Evolutionary conservation across 1,284 basidiomycete species (phyloP).

Genomic region (Sanguinoderma infundibulare): DNA sequence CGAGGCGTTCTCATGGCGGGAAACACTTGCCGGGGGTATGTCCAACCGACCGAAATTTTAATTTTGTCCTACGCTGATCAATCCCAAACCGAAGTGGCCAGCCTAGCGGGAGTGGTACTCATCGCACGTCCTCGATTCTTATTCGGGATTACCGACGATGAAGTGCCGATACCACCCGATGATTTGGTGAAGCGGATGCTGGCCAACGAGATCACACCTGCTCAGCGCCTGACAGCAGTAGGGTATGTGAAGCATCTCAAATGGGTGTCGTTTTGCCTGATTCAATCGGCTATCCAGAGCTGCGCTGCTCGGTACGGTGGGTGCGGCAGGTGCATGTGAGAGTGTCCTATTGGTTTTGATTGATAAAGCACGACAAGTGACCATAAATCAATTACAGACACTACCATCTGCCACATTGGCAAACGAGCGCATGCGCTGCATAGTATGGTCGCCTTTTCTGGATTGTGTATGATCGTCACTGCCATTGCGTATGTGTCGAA

Average conservation of each 20-base stretch:
- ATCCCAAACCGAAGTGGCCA: slow-evolving; percentile 36
- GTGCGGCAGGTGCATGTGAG: slow-evolving; percentile 63
- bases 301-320: slow-evolving; percentile 61
- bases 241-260: slow-evolving; percentile 29
- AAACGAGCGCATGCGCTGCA: slow-evolving; percentile 77
- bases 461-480: slow-evolving; percentile 62
- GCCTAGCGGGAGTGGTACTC: slow-evolving; percentile 55
- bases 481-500: slow-evolving; percentile 46
- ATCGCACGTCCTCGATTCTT: slow-evolving; percentile 47
- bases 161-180: background rate
- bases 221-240: slow-evolving; percentile 43
- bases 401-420: slow-evolving; percentile 72
- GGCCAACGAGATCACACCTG: slow-evolving; percentile 31
- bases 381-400: slow-evolving; percentile 45
- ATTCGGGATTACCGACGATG: slow-evolving; percentile 32
- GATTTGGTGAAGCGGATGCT: background rate
- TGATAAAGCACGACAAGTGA: background rate
- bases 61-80: background rate
- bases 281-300: slow-evolving; percentile 39
- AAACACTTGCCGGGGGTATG: slow-evolving; percentile 69
- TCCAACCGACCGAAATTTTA: background rate
- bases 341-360: slow-evolving; percentile 25
- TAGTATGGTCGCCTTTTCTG: slow-evolving; percentile 70
- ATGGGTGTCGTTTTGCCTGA: background rate
- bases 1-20: slow-evolving; percentile 62